These are phyloP conservation scores for Liquidambar formosana DNA, from an alignment of 164 flowering plant species.

Conservation along the genomic window DNA sequence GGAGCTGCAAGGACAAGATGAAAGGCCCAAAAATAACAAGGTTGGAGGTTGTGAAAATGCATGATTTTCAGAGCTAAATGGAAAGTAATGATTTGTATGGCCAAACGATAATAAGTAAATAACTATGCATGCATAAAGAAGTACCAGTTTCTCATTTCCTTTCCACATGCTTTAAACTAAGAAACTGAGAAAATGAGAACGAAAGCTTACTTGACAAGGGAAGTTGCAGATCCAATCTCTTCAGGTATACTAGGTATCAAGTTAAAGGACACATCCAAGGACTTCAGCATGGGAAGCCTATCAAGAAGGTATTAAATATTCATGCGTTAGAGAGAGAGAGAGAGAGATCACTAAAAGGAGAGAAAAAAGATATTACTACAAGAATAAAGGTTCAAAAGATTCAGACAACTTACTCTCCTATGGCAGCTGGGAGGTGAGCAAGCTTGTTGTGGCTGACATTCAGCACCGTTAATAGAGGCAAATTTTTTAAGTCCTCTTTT, in stretches of 20 bases:
- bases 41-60: neutral
- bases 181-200: neutral
- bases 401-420: slow-evolving; percentile 77
- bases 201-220: slow-evolving; percentile 79
- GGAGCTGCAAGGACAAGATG: neutral
- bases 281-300: slow-evolving; percentile 82
- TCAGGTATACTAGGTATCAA: slow-evolving; percentile 56
- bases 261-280: slow-evolving; percentile 81
- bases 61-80: neutral
- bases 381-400: neutral
- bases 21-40: neutral
- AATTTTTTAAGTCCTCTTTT: slow-evolving; percentile 75
- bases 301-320: slow-evolving; percentile 8
- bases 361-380: neutral
- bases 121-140: neutral
- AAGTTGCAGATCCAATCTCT: slow-evolving; percentile 76
- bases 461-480: slow-evolving; percentile 57
- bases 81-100: no score
- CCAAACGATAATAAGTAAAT: neutral
- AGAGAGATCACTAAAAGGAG: neutral
- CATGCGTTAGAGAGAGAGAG: neutral
- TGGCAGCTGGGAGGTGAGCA: slow-evolving; percentile 75
- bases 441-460: slow-evolving; percentile 92
- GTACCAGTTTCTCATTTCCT: neutral
- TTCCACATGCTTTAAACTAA: neutral